A percentile compares a stretch with the other conserved stretches of the same genome.
phyloP scores from a whole-genome alignment of 371 early-diverging fungal genomes.

The Circinella umbellata region DNA sequence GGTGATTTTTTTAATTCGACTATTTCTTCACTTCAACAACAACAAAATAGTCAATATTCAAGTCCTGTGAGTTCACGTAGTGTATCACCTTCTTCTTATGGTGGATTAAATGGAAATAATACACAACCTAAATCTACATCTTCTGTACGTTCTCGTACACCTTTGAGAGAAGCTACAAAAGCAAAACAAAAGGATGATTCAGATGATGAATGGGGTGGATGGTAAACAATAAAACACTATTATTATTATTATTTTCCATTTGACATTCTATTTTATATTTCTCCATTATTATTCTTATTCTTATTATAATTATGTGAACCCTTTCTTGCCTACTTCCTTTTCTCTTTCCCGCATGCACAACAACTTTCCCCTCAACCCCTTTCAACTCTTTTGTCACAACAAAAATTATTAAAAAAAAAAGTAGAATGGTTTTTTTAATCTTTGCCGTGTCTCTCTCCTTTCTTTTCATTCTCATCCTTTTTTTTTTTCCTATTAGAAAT shows the following conservation, averaged over 20 bases:
- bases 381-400: no score
- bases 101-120: conserved; percentile 15
- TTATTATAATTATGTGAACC: not conserved
- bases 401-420: no score
- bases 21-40: conserved; percentile 42
- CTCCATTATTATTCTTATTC: not conserved
- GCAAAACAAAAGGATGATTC: conserved; percentile 42
- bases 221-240: conserved; percentile 28
- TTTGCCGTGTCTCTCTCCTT: no score
- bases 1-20: conserved; percentile 55
- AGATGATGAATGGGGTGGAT: conserved; percentile 66
- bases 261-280: not conserved
- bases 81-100: conserved; percentile 34
- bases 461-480: no score
- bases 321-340: no score
- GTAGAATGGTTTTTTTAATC: no score
- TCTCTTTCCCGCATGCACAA: no score
- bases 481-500: no score
- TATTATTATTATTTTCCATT: conserved; percentile 1
- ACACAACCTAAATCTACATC: conserved; percentile 17
- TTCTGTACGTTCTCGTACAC: conserved; percentile 40
- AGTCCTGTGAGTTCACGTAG: conserved; percentile 39
- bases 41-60: conserved; percentile 8
- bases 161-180: conserved; percentile 34
- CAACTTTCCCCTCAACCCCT: no score